A percentile compares a stretch with the other conserved stretches of the same genome.
Conservation (phyloP, 768 basidiomycete genomes). For the Auriscalpium microsporum region DNA sequence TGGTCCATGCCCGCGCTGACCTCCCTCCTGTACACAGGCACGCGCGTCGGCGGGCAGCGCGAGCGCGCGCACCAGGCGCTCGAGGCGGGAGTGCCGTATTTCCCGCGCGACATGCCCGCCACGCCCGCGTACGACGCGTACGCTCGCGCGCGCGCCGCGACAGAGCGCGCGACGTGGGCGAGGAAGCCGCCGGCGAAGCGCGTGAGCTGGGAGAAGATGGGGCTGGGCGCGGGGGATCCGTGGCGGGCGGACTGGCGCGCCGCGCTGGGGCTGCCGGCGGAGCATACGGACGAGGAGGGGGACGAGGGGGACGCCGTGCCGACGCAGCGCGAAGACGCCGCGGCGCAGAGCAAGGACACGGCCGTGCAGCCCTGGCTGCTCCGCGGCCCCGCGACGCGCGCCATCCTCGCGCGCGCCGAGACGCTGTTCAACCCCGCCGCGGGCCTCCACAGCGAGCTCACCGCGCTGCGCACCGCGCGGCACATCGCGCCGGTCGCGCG, state of each 20-base stretch:
- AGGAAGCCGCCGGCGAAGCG: conserved; percentile 85
- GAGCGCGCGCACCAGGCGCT: conserved; percentile 76
- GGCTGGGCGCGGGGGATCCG: conserved; percentile 54
- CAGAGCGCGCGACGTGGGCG: conserved; percentile 60
- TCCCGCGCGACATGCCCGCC: conserved; percentile 75
- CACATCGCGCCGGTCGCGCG: conserved; percentile 31
- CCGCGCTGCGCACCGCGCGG: conserved; percentile 51
- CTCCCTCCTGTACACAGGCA: conserved; percentile 76
- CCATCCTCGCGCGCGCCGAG: conserved; percentile 36
- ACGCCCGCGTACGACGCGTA: conserved; percentile 45
- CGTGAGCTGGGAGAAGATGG: conserved; percentile 47
- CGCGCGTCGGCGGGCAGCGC: conserved; percentile 77
- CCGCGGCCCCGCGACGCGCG: conserved; percentile 41
- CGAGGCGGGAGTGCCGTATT: conserved; percentile 67
- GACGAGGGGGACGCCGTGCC: conserved; percentile 29
- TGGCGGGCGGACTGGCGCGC: conserved; percentile 73
- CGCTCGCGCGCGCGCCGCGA: conserved; percentile 37
- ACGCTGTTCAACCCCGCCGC: conserved; percentile 32
- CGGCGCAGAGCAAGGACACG: conserved; percentile 5
- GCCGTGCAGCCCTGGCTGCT: conserved; percentile 57
- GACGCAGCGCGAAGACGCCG: conserved; percentile 45
- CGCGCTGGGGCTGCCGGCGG: conserved; percentile 44
- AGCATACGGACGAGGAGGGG: neutral
- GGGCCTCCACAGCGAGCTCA: conserved; percentile 45
- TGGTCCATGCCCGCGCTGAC: conserved; percentile 89